A percentile compares a stretch with the other conserved stretches of the same genome.
Evolutionary conservation across 176 grass and related monocot species (phyloP).

Genomic region (Triticum aestivum): IWGSC_CS_RefSeq_v2.1 NC_057797.1:610308526-610309025

Average conservation of each 20-base stretch:
- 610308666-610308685: conserved; percentile 74
- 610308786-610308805: conserved; percentile 95
- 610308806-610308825: conserved; percentile 95
- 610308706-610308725: conserved; percentile 71
- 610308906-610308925: conserved; percentile 10
- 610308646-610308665: conserved; percentile 81
- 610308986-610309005: not conserved
- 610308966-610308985: conserved; percentile 17
- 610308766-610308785: conserved; percentile 96
- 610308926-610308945: conserved; percentile 6
- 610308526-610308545: conserved; percentile 42
- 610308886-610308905: conserved; percentile 20
- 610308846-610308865: conserved; percentile 24
- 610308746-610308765: conserved; percentile 79
- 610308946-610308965: not conserved
- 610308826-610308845: conserved; percentile 35
- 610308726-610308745: conserved; percentile 67
- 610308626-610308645: conserved; percentile 25
- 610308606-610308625: not conserved
- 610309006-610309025: not conserved
- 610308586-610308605: conserved; percentile 11
- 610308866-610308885: conserved; percentile 34
- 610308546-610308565: not conserved
- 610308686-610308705: conserved; percentile 66
- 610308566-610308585: not conserved